phyloP scores from a whole-genome alignment of 1,284 basidiomycete genomes.

The Trichosporon coremiiforme region DNA sequence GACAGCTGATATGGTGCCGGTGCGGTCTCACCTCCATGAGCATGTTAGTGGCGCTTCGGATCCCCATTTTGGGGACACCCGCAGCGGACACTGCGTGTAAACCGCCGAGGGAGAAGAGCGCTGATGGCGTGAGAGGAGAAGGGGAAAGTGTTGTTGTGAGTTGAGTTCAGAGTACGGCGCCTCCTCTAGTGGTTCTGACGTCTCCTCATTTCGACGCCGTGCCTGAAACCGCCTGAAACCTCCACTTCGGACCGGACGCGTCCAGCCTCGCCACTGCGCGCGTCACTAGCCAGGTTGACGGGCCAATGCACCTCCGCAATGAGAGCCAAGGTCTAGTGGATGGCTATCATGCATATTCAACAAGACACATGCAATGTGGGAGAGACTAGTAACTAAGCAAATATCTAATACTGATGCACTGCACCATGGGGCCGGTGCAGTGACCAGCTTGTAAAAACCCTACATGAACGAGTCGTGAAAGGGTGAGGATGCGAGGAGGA shows the following conservation, averaged over 20 bases:
- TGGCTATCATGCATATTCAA: conserved; percentile 10
- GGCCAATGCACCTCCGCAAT: background rate
- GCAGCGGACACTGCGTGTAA: background rate
- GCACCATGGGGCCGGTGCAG: background rate
- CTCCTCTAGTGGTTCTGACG: background rate
- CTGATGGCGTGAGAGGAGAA: background rate
- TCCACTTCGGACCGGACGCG: background rate
- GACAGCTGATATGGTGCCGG: background rate
- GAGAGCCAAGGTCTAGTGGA: background rate
- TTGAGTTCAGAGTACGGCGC: background rate
- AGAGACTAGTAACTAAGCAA: conserved; percentile 17
- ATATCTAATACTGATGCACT: conserved; percentile 10
- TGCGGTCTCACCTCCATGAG: conserved; percentile 49
- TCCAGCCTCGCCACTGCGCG: background rate
- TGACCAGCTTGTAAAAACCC: background rate
- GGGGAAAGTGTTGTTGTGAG: background rate
- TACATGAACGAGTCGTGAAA: conserved; percentile 5
- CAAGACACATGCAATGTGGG: conserved; percentile 6
- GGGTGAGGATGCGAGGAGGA: background rate
- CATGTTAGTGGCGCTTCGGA: conserved; percentile 37
- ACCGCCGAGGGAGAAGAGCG: background rate
- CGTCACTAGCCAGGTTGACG: background rate
- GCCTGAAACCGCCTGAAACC: conserved; percentile 11
- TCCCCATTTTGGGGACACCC: background rate
- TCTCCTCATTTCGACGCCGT: conserved; percentile 6